Base-by-base conservation (phyloP, 2,329 filamentous ascomycete genomes). In the Trichoderma sp. region DNA sequence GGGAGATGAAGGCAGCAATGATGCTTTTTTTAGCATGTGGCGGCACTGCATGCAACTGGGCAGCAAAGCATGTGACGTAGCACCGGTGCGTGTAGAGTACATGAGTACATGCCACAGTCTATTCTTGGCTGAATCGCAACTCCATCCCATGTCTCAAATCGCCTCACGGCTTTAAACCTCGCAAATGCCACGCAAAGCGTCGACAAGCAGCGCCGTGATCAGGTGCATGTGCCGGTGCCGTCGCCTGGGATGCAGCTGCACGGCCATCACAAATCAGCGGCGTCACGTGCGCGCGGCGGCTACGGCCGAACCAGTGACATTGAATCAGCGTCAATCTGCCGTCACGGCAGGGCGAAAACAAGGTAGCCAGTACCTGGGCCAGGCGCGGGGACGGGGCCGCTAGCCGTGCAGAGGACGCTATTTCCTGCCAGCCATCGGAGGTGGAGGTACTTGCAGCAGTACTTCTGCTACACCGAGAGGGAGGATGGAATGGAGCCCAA, bases 281-380 rank as follows among this genome's bases (percentile, higher is more conserved):
- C 49, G 55, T 68, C 66, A 68, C 66, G 66, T 68, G 66, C 58
- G 26, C 24, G 14, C 18, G 26, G 39, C 56, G 39, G 43, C 46
- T 18, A 30, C 18, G 18, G 49, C 14, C 39, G 66, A 68, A 68
- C 66, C 58, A 43, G 66, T 54, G 58, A 43, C 66, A 37, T n/a
- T 10, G 13, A 28, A 39, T 52, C 24, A 28, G 5, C n/a, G 58
- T 30, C 26, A 49, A 39, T 24, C n/a, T 26, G 21, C 24, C 16
- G 37, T 59, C 43, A 43, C 39, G 6, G 18, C 39, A 18, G 34
- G 10, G 2, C 8, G 10, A 49, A 52, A 30, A 21, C 30, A 66
- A 52, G 30, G 64, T 66, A 39, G 37, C 55, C 16, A 32, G 56
- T 39, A 43, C 51, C n/a, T 54, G 58, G 18, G 5, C 10, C 32